phyloP scores from a whole-genome alignment of 306 rosid genomes.

The Cucurbita maxima region DNA sequence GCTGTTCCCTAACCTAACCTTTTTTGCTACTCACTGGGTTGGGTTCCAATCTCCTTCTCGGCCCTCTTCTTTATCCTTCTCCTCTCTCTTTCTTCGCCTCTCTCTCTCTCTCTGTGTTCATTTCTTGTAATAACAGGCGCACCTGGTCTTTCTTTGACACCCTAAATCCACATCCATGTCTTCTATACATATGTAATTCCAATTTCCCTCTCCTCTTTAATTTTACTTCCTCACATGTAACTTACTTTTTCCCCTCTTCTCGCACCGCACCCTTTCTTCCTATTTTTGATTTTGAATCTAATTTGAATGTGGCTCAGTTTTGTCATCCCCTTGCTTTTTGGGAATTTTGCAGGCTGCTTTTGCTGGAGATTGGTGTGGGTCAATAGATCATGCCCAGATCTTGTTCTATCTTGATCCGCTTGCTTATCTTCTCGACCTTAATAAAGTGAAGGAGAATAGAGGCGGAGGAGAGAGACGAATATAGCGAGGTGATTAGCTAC shows the following conservation, averaged over 20 bases:
- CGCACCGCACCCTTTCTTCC: not conserved
- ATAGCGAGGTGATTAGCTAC: constrained; percentile 21
- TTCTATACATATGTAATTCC: not conserved
- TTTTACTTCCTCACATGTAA: not conserved
- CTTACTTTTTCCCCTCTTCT: constrained; percentile 6
- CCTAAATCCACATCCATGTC: constrained; percentile 6
- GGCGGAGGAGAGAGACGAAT: constrained; percentile 10
- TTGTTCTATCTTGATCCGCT: constrained; percentile 39
- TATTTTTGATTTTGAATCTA: constrained; percentile 1
- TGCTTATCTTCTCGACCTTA: constrained; percentile 14
- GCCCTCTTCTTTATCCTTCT: constrained; percentile 1
- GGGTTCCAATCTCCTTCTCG: not conserved
- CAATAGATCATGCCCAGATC: constrained; percentile 74
- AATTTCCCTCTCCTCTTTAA: not conserved
- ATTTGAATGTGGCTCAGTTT: constrained; percentile 17
- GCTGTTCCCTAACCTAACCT: constrained; percentile 36
- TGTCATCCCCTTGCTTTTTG: constrained; percentile 9
- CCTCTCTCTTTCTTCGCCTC: not conserved
- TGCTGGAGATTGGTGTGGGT: constrained; percentile 24
- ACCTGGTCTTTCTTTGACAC: constrained; percentile 14
- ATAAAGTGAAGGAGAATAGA: constrained; percentile 9
- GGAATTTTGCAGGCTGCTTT: constrained; percentile 20
- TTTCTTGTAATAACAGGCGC: constrained; percentile 11
- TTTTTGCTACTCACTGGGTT: constrained; percentile 12
- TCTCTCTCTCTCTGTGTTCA: not conserved